Conservation (phyloP, 768 basidiomycete genomes). For the Boletus bicolor region DNA sequence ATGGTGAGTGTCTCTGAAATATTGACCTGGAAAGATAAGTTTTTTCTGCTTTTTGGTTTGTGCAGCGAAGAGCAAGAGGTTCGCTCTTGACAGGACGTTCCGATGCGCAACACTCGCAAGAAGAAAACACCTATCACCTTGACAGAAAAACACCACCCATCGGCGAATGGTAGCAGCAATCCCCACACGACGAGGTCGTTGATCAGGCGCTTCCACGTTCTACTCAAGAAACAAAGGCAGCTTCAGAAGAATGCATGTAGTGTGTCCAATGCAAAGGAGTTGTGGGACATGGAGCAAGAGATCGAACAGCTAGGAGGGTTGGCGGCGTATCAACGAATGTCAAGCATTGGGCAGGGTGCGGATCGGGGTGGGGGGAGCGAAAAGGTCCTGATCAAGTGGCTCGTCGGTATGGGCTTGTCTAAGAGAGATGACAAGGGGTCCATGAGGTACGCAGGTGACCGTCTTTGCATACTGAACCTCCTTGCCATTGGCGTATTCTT, state of each 20-base stretch:
- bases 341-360: constrained; percentile 70
- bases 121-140: constrained; percentile 46
- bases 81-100: background rate
- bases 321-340: constrained; percentile 79
- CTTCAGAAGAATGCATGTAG: constrained; percentile 37
- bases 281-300: constrained; percentile 55
- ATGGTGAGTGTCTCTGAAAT: no score
- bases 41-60: no score
- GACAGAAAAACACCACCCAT: constrained; percentile 5
- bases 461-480: background rate
- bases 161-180: constrained; percentile 39
- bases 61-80: background rate
- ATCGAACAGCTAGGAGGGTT: constrained; percentile 75
- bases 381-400: constrained; percentile 72
- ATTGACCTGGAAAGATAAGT: no score
- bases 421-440: constrained; percentile 23
- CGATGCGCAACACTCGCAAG: constrained; percentile 43
- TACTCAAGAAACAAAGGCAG: constrained; percentile 66
- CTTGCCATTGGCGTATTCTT: background rate
- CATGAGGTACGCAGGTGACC: constrained; percentile 30
- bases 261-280: constrained; percentile 25
- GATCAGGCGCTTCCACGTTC: constrained; percentile 78
- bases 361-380: constrained; percentile 90
- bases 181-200: constrained; percentile 62
- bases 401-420: constrained; percentile 49